phyloP scores from a whole-genome alignment of 192 early-diverging fungal genomes.

The Coemansia sp. region DNA sequence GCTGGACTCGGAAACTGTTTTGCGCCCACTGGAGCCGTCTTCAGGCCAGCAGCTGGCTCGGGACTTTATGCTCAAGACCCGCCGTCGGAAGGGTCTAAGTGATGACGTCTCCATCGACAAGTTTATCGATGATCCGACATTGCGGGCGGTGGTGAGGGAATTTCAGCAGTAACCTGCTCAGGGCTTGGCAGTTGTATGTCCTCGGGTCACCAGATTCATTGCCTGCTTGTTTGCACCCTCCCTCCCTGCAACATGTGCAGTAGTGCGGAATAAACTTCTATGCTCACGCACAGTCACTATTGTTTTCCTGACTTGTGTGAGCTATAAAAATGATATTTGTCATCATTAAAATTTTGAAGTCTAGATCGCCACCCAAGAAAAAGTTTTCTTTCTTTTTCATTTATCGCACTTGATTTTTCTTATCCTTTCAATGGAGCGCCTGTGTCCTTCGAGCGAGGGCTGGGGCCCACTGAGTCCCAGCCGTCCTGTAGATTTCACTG shows the following conservation, averaged over 20 bases:
- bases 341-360: too few relatives aligned
- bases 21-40: constrained; percentile 80
- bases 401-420: constrained; percentile 1
- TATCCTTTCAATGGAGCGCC: constrained; percentile 2
- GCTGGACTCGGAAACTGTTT: constrained; percentile 79
- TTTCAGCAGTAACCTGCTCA: constrained; percentile 1
- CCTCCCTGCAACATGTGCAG: too few relatives aligned
- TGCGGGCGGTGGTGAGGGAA: constrained; percentile 27
- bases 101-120: constrained; percentile 82
- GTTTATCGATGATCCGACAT: constrained; percentile 67
- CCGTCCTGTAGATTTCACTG: constrained; percentile 45
- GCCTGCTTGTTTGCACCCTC: too few relatives aligned
- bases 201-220: too few relatives aligned
- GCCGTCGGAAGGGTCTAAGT: constrained; percentile 86
- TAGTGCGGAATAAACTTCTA: too few relatives aligned
- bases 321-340: too few relatives aligned
- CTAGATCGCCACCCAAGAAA: too few relatives aligned
- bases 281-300: too few relatives aligned
- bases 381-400: background rate
- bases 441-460: constrained; percentile 46
- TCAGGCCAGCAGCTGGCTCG: constrained; percentile 76
- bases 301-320: background rate
- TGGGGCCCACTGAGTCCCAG: constrained; percentile 51
- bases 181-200: too few relatives aligned
- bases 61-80: constrained; percentile 99